Conservation (phyloP, 2,329 filamentous ascomycete genomes). For the Ceratocystis ficicola region DNA sequence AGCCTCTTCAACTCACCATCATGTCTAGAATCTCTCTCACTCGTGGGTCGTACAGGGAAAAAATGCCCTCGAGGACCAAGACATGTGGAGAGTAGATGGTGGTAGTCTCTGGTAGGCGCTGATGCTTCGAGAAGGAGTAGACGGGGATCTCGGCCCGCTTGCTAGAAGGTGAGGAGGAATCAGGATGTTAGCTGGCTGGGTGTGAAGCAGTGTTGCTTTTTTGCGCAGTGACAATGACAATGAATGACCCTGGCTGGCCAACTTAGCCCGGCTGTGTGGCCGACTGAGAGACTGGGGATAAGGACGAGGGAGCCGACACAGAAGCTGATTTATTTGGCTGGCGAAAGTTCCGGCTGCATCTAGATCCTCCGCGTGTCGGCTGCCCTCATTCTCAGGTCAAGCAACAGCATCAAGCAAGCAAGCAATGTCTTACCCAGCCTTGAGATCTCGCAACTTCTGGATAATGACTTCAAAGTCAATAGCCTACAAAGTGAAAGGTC, state of each 20-base stretch:
- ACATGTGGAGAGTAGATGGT: slow-evolving; percentile 95
- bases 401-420: too few species aligned
- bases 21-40: slow-evolving; percentile 82
- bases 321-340: too few species aligned
- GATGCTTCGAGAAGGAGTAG: slow-evolving; percentile 90
- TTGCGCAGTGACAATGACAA: too few species aligned
- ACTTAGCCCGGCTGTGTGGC: too few species aligned
- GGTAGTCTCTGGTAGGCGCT: slow-evolving; percentile 64
- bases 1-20: slow-evolving; percentile 44
- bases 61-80: slow-evolving; percentile 87
- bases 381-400: too few species aligned
- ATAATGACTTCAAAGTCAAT: slow-evolving; percentile 90
- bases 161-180: slow-evolving; percentile 33
- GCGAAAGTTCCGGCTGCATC: too few species aligned
- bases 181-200: not conserved
- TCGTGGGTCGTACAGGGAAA: slow-evolving; percentile 79
- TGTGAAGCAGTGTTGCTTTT: not conserved
- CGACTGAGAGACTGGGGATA: too few species aligned
- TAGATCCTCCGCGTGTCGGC: too few species aligned
- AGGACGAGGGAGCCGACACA: too few species aligned
- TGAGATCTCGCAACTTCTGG: slow-evolving; percentile 67
- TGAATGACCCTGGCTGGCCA: too few species aligned
- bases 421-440: slow-evolving; percentile 58
- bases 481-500: slow-evolving; percentile 37
- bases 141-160: slow-evolving; percentile 83